Evolutionary conservation across 2,329 filamentous ascomycete genomes (phyloP), one percentile per base, ranked within the genome.

Genomic region (Xylaria arbuscula): DNA sequence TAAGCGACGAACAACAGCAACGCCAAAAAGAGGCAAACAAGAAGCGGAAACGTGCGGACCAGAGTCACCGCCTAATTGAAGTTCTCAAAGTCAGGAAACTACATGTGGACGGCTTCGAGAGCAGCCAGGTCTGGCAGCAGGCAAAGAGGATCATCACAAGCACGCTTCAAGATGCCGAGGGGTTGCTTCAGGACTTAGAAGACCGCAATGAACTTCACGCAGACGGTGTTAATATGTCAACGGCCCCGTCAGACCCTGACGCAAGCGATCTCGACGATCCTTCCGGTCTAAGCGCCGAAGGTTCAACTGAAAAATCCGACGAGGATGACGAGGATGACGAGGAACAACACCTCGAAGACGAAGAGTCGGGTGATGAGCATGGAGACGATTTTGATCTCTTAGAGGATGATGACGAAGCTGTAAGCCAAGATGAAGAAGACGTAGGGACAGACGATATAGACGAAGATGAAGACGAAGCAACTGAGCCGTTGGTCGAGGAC

Each of bases 81-180:
- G 82, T 92, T 1, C 77, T 98, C 71, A 93, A 93, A 75, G 83
- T 97, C 75, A 90, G 92, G 75, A 94, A 92, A 80, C 84, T 99
- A 17, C 92, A 98, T 78, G 84, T 93, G 7, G 89, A 97, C 66
- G 96, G 95, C 0, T 97, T 98, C 74, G 92, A 92, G 74, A 90
- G 92, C 11, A 89, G 90, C 22, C 95, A 98, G 80, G 90, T 99
- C 51, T 99, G 95, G 92, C 93, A 98, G 80, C 96, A 99, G 82
- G 92, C 93, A 9, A 91, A 90, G 76, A 89, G 92, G 74, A 93
- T 98, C 22, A 90, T 98, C 66, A 86, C 80, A 13, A 84, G 85
- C 55, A 81, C 87, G 11, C 73, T 89, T 54, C 79, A 82, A 50
- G 84, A 87, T 71, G 85, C 86, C 0, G 80, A 83, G 56, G 78